phyloP scores from a whole-genome alignment of 371 early-diverging fungal genomes.

The Saksenaea vasiformis region DNA sequence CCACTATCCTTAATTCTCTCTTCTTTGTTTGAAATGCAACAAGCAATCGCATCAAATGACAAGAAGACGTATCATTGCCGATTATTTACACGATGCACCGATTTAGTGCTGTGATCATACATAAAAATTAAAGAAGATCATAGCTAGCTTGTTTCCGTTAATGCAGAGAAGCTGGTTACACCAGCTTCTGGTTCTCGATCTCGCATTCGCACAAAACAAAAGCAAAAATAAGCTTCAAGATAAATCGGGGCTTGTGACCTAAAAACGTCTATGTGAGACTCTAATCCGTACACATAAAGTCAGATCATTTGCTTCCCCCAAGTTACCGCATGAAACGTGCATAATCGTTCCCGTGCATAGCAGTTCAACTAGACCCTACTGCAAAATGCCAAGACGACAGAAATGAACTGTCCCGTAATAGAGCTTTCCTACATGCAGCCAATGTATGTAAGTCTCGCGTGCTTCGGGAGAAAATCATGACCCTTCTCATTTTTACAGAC shows the following conservation, averaged over 20 bases:
- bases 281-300: not conserved
- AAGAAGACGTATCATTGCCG: not conserved
- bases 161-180: not conserved
- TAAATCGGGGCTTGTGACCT: not conserved
- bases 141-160: not conserved
- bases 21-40: not conserved
- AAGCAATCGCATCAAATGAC: not conserved
- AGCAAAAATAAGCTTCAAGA: not conserved
- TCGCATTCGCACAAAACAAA: not conserved
- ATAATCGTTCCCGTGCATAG: no score
- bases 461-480: no score
- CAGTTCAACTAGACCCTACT: no score
- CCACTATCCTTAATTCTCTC: not conserved
- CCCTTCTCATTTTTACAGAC: no score
- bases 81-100: not conserved
- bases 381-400: no score
- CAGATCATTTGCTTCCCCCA: not conserved
- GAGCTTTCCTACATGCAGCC: no score
- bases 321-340: not conserved
- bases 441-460: no score
- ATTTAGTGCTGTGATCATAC: not conserved
- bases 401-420: no score
- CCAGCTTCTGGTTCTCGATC: slow-evolving; percentile 1
- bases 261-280: not conserved
- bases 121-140: not conserved